Evolutionary conservation across 257 asterid genomes (phyloP), one percentile per base, ranked within the genome.

Genomic region (Primulina eburnea): DNA sequence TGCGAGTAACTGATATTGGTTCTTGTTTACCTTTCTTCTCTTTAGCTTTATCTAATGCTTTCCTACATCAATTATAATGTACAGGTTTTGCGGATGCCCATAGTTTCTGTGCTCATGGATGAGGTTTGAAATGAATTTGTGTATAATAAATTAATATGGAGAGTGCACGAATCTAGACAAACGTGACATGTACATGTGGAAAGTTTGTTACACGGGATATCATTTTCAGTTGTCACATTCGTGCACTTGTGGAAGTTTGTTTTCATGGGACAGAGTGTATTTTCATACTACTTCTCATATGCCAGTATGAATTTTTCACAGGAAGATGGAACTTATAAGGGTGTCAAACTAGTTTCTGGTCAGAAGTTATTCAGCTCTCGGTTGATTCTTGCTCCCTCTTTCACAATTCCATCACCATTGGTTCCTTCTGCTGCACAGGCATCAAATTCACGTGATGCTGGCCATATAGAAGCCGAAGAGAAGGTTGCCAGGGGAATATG

Each of bases 21-120:
- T 66, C 55, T 55, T 64, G 18, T 56, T 20, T 58, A 26, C 47
- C 57, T 37, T 63, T 59, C 6, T 55, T 59, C 69, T 33, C 57
- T 34, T 73, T 64, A 20, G 65, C 26, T 70, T 35, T 68, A 33
- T 60, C 72, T 71, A 70, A 71, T 57, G 60, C 16, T 65, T 40
- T 68, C 52, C 56, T 62, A 21, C 65, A 10, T 47, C 53, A 18
- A 38, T 73, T 47, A 50, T 59, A 55, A 70, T 78, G 21, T 73
- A 29, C 88, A 94, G 99, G 97, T 87, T 73, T 79, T 89, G 78
- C 88, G 96, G 70, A 90, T 90, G 96, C 89, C 95, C 65, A 72
- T 85, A 38, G 78, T 37, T 77, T 75, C 83, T 72, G 74, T 89
- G 47, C 91, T 89, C 77, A 75, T 70, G 77, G 90, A 85, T 72